Base-by-base conservation (phyloP, 1,284 basidiomycete species). In the Ceratobasidium sp. region DNA sequence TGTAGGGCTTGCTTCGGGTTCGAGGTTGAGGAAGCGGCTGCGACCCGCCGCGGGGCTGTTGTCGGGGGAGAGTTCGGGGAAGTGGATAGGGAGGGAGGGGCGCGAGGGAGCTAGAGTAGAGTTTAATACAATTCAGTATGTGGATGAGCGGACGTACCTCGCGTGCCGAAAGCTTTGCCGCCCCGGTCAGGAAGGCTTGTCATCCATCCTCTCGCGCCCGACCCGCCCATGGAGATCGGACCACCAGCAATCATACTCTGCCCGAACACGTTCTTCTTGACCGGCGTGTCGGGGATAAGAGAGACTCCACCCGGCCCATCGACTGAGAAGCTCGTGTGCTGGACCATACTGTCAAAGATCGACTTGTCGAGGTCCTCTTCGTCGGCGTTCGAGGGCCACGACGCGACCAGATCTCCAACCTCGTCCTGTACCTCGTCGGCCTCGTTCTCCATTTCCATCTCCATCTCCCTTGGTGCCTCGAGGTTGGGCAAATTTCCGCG, bases 231-330 rank as follows among this genome's bases (percentile, higher is more conserved):
- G 34, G 38, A 20, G 27, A 67, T 67, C 35, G 62, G 62, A 15
- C 35, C 45, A 31, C 38, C 50, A 40, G 42, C 49, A 22, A 12
- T 25, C 17, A 42, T 47, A 22, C 15, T 47, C 25, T 12, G 40
- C 34, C 68, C 60, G 49, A 56, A 55, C 55, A 43, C 57, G n/a
- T 40, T 53, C 74, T 83, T 87, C 82, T 93, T 93, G 52, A 91
- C 88, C 0, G 91, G 91, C 1, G 91, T 93, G 0, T 88, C 90
- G 3, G 91, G 91, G 15, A 86, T 85, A 57, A 72, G 45, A n/a
- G 82, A 86, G 80, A 89, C 91, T 34, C 78, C 77, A 64, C 81
- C 83, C 58, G 82, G 81, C 4, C 55, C 56, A 73, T 86, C 83
- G 29, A 83, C 80, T 12, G 84, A 84, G n/a, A 58, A 68, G 25